phyloP scores from a whole-genome alignment of 2,329 filamentous ascomycete genomes.

The Chaetomium olivaceum region DNA sequence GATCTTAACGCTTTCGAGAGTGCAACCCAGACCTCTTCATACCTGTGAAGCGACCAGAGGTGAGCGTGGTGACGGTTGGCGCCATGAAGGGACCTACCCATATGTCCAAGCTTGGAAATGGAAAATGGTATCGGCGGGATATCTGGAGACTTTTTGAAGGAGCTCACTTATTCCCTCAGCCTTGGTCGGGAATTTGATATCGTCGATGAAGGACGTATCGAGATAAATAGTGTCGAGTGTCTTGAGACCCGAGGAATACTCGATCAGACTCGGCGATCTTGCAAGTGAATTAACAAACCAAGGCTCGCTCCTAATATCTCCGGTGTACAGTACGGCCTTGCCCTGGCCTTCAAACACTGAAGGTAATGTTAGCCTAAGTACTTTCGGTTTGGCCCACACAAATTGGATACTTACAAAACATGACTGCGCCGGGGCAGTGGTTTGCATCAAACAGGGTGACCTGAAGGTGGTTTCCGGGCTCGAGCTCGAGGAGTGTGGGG shows the following conservation, averaged over 20 bases:
- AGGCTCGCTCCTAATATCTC: conserved; percentile 80
- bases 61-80: background rate
- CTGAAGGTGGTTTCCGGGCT: conserved; percentile 65
- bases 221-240: conserved; percentile 80
- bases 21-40: conserved; percentile 89
- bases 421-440: conserved; percentile 85
- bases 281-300: conserved; percentile 80
- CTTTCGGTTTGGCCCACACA: rapidly evolving
- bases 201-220: conserved; percentile 72
- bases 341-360: conserved; percentile 71
- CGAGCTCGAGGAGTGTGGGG: conserved; percentile 73
- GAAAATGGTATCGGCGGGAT: conserved; percentile 74
- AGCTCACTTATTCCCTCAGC: conserved; percentile 76
- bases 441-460: conserved; percentile 90
- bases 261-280: conserved; percentile 70
- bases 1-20: conserved; percentile 69
- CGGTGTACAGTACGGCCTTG: conserved; percentile 81
- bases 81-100: conserved; percentile 45
- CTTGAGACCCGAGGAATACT: conserved; percentile 68
- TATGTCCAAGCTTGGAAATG: conserved; percentile 90
- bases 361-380: background rate
- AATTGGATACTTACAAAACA: conserved; percentile 65
- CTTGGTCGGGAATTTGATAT: conserved; percentile 59
- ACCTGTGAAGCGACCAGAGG: conserved; percentile 44
- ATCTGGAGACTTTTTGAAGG: conserved; percentile 64